Conservation (phyloP, 768 basidiomycete species). For the Suillus plorans region DNA sequence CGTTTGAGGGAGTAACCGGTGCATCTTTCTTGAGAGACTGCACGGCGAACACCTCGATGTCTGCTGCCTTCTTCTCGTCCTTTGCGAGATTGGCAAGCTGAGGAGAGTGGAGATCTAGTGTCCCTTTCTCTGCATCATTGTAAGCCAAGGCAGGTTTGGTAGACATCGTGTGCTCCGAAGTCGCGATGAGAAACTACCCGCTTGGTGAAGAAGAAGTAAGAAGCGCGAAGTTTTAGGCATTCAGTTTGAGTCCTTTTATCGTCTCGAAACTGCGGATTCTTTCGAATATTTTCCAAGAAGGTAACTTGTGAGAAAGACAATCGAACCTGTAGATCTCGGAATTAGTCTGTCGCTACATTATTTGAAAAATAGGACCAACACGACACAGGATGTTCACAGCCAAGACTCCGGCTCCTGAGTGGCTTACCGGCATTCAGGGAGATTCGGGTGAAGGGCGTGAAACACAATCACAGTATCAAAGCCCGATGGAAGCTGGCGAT, state of each 20-base stretch:
- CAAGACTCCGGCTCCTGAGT: slow-evolving; percentile 15
- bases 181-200: slow-evolving; percentile 15
- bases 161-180: slow-evolving; percentile 38
- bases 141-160: slow-evolving; percentile 35
- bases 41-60: slow-evolving; percentile 30
- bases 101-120: slow-evolving; percentile 43
- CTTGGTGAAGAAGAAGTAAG: slow-evolving; percentile 10
- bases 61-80: slow-evolving; percentile 39
- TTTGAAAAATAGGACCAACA: slow-evolving; percentile 1
- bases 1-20: slow-evolving; percentile 32
- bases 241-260: slow-evolving; percentile 25
- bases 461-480: neutral
- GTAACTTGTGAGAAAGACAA: slow-evolving; percentile 9
- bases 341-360: slow-evolving; percentile 12
- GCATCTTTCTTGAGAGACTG: slow-evolving; percentile 44
- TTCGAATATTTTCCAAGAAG: slow-evolving; percentile 12
- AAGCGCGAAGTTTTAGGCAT: slow-evolving; percentile 1
- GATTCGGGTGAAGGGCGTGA: neutral
- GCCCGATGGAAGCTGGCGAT: neutral
- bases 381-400: slow-evolving; percentile 15
- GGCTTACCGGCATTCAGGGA: slow-evolving; percentile 9
- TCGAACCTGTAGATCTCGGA: slow-evolving; percentile 17
- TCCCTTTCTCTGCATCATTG: slow-evolving; percentile 61
- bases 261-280: slow-evolving; percentile 4
- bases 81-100: slow-evolving; percentile 30